Conservation (phyloP, 1,284 basidiomycete species). For the Malassezia sympodialis region DNA sequence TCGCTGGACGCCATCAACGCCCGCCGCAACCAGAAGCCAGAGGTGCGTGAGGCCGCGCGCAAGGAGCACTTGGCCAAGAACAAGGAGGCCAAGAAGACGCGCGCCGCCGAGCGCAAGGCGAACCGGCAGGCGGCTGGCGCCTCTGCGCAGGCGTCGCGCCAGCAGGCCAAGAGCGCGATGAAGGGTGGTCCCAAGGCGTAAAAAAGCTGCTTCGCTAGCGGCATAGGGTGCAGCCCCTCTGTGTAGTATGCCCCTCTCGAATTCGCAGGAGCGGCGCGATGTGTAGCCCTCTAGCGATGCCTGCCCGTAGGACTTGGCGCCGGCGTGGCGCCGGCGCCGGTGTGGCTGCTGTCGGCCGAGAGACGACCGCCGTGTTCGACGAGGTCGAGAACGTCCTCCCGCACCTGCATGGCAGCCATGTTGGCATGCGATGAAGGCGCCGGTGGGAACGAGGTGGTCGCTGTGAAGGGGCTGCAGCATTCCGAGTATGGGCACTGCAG, state of each 20-base stretch:
- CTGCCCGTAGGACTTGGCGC: background rate
- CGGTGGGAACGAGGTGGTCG: background rate
- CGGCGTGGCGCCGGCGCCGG: too few relatives aligned
- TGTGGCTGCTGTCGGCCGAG: background rate
- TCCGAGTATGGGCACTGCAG: constrained; percentile 76
- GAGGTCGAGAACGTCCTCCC: background rate
- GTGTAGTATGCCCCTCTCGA: constrained; percentile 13
- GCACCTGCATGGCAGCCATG: background rate
- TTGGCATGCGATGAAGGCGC: constrained; percentile 1
- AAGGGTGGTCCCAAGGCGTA: constrained; percentile 24
- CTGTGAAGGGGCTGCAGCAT: constrained; percentile 51
- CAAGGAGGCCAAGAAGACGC: constrained; percentile 72
- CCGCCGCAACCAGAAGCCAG: constrained; percentile 64
- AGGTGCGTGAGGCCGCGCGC: constrained; percentile 70
- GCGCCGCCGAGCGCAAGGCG: constrained; percentile 39
- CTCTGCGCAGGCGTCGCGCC: constrained; percentile 70
- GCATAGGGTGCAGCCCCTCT: constrained; percentile 10
- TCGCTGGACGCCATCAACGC: constrained; percentile 82
- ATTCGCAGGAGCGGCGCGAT: background rate
- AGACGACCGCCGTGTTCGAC: background rate
- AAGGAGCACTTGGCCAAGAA: constrained; percentile 86
- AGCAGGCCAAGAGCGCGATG: constrained; percentile 76
- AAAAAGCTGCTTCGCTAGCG: constrained; percentile 6
- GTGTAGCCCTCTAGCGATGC: background rate
- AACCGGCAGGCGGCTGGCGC: constrained; percentile 49